phyloP scores from a whole-genome alignment of 2,329 filamentous ascomycete genomes.

The Falciphora oryzae region DNA sequence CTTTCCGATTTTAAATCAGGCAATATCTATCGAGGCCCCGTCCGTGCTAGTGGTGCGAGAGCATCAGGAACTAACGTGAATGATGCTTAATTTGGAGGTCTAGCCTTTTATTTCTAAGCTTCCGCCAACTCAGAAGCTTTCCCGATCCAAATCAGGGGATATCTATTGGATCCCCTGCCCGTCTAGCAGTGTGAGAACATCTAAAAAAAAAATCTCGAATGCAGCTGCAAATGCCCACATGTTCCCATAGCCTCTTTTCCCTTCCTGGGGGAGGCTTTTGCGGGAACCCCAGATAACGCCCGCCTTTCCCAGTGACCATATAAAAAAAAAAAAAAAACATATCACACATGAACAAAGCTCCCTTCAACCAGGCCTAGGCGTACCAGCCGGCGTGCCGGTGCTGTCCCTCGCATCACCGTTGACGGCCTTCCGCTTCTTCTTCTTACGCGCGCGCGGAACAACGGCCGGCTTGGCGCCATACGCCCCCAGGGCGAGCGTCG shows the following conservation, averaged over 20 bases:
- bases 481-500: slow-evolving; percentile 64
- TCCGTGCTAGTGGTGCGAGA: too few relatives aligned
- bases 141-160: neutral
- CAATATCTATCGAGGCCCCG: too few relatives aligned
- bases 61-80: too few relatives aligned
- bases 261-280: neutral
- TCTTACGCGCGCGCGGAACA: slow-evolving; percentile 65
- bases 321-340: too few relatives aligned
- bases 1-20: too few relatives aligned
- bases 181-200: neutral
- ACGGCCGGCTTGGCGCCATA: slow-evolving; percentile 76
- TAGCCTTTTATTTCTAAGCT: neutral
- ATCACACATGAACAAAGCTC: neutral
- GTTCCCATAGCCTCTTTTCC: neutral
- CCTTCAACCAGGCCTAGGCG: slow-evolving; percentile 40
- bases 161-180: neutral
- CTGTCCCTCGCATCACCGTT: slow-evolving; percentile 49
- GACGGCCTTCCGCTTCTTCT: slow-evolving; percentile 59
- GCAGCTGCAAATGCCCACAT: neutral
- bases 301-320: neutral
- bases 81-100: neutral
- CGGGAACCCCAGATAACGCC: neutral
- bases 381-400: slow-evolving; percentile 54
- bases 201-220: neutral
- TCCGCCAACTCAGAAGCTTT: neutral